Evolutionary conservation across 116 monocot genomes (phyloP).

Genomic region (Posidonia oceanica): DNA sequence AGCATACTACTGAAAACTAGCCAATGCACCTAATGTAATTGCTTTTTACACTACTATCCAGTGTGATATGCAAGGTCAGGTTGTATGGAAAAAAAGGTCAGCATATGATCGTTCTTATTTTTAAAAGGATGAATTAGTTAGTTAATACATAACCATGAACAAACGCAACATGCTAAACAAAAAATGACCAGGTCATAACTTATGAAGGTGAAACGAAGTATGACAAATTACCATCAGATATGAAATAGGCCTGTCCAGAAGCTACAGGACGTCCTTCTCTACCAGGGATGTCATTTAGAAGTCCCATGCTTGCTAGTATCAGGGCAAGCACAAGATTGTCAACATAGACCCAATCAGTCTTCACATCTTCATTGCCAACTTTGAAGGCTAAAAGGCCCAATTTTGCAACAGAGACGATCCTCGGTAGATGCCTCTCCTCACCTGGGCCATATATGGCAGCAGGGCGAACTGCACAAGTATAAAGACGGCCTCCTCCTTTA

Average conservation of each 20-base stretch:
- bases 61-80: no score
- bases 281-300: slow-evolving; percentile 74
- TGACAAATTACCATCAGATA: slow-evolving; percentile 68
- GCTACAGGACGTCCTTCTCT: slow-evolving; percentile 65
- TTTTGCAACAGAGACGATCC: slow-evolving; percentile 79
- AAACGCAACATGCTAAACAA: no score
- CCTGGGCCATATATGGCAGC: slow-evolving; percentile 97
- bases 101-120: no score
- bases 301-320: slow-evolving; percentile 86
- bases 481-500: slow-evolving; percentile 34
- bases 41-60: no score
- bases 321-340: slow-evolving; percentile 93
- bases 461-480: slow-evolving; percentile 92
- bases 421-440: slow-evolving; percentile 87
- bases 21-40: no score
- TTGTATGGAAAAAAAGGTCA: no score
- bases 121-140: no score
- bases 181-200: no score
- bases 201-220: not conserved
- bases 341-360: slow-evolving; percentile 90
- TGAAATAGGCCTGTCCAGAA: slow-evolving; percentile 92
- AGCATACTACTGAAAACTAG: no score
- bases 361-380: slow-evolving; percentile 60
- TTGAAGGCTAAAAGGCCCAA: slow-evolving; percentile 57
- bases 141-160: no score